Evolutionary conservation across 2,329 filamentous ascomycete genomes (phyloP), one percentile per base, ranked within the genome.

Genomic region (Eutypella sp.): DNA sequence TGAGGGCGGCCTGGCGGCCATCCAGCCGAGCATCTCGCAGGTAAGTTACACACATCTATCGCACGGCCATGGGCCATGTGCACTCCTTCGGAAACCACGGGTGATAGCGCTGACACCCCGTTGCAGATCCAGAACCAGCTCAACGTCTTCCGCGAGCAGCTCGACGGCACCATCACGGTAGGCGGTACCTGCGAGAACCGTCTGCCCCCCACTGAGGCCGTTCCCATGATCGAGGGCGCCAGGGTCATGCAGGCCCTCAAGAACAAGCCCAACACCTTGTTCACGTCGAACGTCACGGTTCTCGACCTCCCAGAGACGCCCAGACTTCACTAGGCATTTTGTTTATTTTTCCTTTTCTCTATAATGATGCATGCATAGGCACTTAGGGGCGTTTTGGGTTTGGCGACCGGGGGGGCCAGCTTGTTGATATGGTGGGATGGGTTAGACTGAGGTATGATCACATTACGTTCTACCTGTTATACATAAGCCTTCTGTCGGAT

Each of bases 1-100:
- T 6, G 57, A 57, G 5, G 56, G 56, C 18, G 59, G 59, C 11
- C 46, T 60, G 20, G 50, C 45, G 22, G 46, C 24, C 9, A 51
- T 60, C 9, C 49, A 56, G 29, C 50, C 57, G 22, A 58, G 55
- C 48, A 58, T 47, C 47, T 45, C 39, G n/a, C 48, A 52, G 38
- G 49, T 61, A 5, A 20, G 44, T 37, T 10, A 34, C n/a, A n/a
- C n/a, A n/a, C n/a, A n/a, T n/a, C n/a, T n/a, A n/a, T n/a, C n/a
- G n/a, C 31, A 16, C 5, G 15, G 15, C 31, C 6, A 34, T 16
- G 5, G 15, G 15, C 10, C 15, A 4, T 15, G 31, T 9, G n/a
- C 31, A 15, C 18, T 34, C 15, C 31, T 16, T n/a, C n/a, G 31
- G 15, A n/a, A 16, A 34, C 31, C 5, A 34, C 31, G n/a, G n/a